Base-by-base conservation (phyloP, 2,329 filamentous ascomycete species). In the Penicillium sp. region DNA sequence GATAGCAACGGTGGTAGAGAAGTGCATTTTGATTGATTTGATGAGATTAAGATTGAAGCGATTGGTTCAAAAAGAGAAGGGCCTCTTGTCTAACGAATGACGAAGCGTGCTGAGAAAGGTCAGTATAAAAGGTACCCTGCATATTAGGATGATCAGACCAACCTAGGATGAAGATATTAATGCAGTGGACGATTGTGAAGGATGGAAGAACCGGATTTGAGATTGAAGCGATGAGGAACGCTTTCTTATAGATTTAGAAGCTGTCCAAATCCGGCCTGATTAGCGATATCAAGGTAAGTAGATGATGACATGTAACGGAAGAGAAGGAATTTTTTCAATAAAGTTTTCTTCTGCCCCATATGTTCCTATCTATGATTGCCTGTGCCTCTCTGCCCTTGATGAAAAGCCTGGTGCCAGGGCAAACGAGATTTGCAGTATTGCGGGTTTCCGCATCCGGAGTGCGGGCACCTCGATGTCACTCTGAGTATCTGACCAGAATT, bases 11-110 rank as follows among this genome's bases (percentile, higher is more conserved):
- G 65, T 49, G 22, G 59, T 61, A n/a, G 69, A 63, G 62, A 72
- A 63, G 55, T 68, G 65, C 72, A 74, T 74, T 55, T 60, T 67
- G 62, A 39, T 48, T 16, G 29, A n/a, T 49, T 41, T 41, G 33
- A 21, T 22, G 57, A 24, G 21, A 35, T 58, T 33, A 37, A 50
- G 29, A 3, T 55, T 41, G 11, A 63, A 64, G 55, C 53, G 59
- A 64, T 56, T 60, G 63, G 26, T 58, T 60, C 21, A 59, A 60
- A 6, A 37, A 35, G 55, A 57, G 46, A 29, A 52, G 49, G 35
- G 49, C 55, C 58, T 63, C 55, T 63, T 58, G 58, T 61, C 60
- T 53, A 65, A 64, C 63, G 63, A 66, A 55, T 55, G 64, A 65
- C 52, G 48, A 57, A 43, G 33, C 33, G 45, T 59, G 58, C 63